Base-by-base conservation (phyloP, 2,329 filamentous ascomycete species). In the Bisporella sp. region DNA sequence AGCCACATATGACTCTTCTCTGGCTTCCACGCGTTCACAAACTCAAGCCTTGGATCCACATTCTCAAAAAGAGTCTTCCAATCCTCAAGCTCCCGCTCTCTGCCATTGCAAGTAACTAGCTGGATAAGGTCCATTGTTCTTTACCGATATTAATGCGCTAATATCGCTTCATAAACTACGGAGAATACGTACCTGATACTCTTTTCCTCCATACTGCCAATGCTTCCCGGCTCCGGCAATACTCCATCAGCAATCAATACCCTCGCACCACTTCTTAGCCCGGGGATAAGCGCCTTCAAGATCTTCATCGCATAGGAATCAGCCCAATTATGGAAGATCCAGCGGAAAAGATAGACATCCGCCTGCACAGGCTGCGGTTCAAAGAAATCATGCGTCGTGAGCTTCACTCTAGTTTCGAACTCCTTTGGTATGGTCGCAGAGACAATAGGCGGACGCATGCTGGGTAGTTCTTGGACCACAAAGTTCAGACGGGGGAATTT, bases 1-100 rank as follows among this genome's bases (percentile, higher is more conserved):
- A 47, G 7, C 12, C 12, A 32, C n/a, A 47, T 13, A 8, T 31
- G 33, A 40, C 33, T 39, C 12, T 12, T 76, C 64, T 84, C 78
- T 55, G 84, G 75, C 9, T 80, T 76, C 11, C 63, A 67, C 6
- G 85, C 79, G 62, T 81, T 82, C 5, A 77, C 70, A n/a, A 68
- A 71, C 53, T 66, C 69, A 37, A 71, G 76, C 13, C 74, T 57
- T 56, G 71, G 65, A 54, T 78, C 74, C 5, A 74, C 73, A 32
- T 63, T 59, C 48, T 57, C 59, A 49, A 77, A 76, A 5, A 77
- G 62, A 11, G 61, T 61, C 56, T 66, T 68, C 71, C 73, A 78
- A 4, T 69, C 71, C 12, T 68, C 64, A 0, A 69, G 67, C 0
- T 68, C 66, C n/a, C 74, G 66, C 62, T 79, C 75, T 55, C 70